Conservation (phyloP, 345 rosid species). For the Theobroma cacao region DNA sequence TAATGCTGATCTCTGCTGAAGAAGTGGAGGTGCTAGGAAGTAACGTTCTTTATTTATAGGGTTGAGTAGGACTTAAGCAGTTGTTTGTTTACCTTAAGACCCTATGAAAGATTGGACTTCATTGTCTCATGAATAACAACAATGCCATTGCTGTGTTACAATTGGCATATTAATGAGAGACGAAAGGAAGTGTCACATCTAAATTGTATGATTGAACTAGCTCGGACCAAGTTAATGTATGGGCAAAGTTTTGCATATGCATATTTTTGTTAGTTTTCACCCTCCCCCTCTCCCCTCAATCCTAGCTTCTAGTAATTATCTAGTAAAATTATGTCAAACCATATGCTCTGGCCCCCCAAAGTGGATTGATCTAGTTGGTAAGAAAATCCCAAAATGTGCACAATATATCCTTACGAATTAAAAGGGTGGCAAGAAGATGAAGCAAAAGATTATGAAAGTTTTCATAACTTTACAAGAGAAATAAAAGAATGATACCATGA, state of each 20-base stretch:
- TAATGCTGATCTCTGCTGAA: background rate
- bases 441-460: background rate
- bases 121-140: background rate
- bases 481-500: background rate
- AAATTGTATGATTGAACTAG: constrained; percentile 6
- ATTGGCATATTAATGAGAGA: background rate
- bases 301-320: no score
- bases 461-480: background rate
- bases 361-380: background rate
- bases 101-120: constrained; percentile 13
- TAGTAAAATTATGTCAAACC: background rate
- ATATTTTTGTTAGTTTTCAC: background rate
- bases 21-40: constrained; percentile 34
- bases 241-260: background rate
- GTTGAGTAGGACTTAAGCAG: constrained; percentile 15
- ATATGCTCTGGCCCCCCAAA: background rate
- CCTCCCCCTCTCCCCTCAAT: no score
- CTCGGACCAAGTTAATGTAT: background rate
- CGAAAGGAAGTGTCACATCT: background rate
- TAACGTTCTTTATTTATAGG: constrained; percentile 32
- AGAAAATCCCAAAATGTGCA: background rate
- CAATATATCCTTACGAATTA: background rate
- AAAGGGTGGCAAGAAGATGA: background rate
- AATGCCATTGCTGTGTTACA: constrained; percentile 22
- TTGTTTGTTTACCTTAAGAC: background rate